These are phyloP conservation scores for Chenopodium formosanum DNA, from an alignment of 148 eudicot species.

Conservation along the genomic window DNA sequence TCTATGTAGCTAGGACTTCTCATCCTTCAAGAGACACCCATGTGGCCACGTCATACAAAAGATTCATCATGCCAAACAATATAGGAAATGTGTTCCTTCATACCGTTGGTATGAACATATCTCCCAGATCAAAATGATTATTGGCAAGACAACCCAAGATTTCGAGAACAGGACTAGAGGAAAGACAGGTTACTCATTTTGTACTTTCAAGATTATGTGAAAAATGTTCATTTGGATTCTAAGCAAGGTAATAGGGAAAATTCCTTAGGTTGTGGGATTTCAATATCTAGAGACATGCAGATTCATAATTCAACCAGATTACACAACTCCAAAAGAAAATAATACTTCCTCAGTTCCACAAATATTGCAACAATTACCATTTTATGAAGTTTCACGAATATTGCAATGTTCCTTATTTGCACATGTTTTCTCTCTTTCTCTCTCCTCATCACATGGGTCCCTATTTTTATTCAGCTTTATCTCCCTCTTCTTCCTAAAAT, in stretches of 20 bases:
- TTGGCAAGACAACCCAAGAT: neutral
- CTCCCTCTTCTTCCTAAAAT: too few species aligned
- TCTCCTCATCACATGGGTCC: too few species aligned
- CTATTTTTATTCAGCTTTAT: too few species aligned
- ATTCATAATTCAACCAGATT: neutral
- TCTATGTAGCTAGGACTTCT: neutral
- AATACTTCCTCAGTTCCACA: too few species aligned
- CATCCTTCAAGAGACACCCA: neutral
- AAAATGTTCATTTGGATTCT: neutral
- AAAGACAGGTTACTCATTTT: neutral
- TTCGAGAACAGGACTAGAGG: neutral
- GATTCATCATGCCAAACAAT: neutral
- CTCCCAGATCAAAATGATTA: neutral
- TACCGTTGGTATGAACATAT: neutral
- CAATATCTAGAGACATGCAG: neutral
- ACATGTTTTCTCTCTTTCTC: too few species aligned
- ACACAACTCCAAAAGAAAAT: neutral
- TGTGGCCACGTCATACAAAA: neutral
- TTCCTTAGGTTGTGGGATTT: neutral
- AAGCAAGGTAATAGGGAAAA: neutral
- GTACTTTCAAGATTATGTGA: neutral
- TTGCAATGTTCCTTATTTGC: too few species aligned
- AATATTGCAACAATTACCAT: too few species aligned
- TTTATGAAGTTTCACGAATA: too few species aligned
- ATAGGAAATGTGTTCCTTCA: neutral